A percentile compares a stretch with the other conserved stretches of the same genome.
These are phyloP conservation scores for Pythium periplocum DNA, from an alignment of 352 stramenopile genomes.

Conservation along the genomic window DNA sequence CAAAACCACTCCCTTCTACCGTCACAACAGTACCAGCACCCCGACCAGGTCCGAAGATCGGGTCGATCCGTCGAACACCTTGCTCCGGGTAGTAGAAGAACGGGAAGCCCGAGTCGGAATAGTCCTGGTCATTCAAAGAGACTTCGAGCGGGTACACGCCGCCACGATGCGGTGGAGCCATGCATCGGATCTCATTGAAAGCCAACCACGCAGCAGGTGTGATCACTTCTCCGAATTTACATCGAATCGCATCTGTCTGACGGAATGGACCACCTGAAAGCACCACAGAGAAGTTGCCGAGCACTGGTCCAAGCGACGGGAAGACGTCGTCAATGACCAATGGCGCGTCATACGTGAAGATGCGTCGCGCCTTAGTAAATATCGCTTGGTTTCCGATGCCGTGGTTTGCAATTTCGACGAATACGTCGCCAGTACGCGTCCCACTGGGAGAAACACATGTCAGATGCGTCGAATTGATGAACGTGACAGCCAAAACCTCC, in stretches of 20 bases:
- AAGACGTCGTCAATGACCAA: constrained; percentile 63
- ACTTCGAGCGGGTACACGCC: constrained; percentile 84
- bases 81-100: constrained; percentile 88
- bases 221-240: constrained; percentile 75
- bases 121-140: constrained; percentile 92
- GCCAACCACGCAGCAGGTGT: constrained; percentile 63
- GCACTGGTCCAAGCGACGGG: constrained; percentile 65
- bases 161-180: constrained; percentile 53
- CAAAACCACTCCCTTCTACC: constrained; percentile 83
- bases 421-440: constrained; percentile 24
- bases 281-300: constrained; percentile 86
- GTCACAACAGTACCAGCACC: constrained; percentile 79
- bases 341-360: constrained; percentile 83
- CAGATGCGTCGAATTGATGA: constrained; percentile 56
- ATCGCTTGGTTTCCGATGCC: constrained; percentile 22
- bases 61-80: constrained; percentile 62
- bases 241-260: constrained; percentile 64
- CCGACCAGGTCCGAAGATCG: constrained; percentile 85
- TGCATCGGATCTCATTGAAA: constrained; percentile 70
- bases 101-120: constrained; percentile 42
- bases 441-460: constrained; percentile 65
- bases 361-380: constrained; percentile 30
- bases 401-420: constrained; percentile 75
- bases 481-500: constrained; percentile 39
- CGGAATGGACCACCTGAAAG: constrained; percentile 82